phyloP scores from a whole-genome alignment of 1,284 basidiomycete genomes.

The Mycosarcoma maydis region DNA sequence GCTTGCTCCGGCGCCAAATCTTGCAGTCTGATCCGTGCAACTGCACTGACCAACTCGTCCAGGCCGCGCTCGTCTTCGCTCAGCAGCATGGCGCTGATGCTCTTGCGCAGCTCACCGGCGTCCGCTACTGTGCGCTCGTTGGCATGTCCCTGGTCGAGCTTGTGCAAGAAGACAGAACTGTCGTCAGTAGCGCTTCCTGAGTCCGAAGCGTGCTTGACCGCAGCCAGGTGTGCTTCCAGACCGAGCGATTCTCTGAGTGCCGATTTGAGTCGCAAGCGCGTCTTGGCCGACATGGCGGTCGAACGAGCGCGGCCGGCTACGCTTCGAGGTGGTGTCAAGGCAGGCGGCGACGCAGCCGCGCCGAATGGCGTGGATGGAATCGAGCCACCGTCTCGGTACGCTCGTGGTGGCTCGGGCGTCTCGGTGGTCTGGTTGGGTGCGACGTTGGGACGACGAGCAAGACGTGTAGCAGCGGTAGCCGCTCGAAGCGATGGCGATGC shows the following conservation, averaged over 20 bases:
- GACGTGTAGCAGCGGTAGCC: slow-evolving; percentile 20
- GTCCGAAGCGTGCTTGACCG: slow-evolving; percentile 4
- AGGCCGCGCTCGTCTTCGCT: slow-evolving; percentile 34
- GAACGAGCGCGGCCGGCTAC: slow-evolving; percentile 14
- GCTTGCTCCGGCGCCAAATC: slow-evolving; percentile 10
- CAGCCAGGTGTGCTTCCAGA: slow-evolving; percentile 30
- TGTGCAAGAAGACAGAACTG: neutral
- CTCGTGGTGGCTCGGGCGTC: slow-evolving; percentile 13
- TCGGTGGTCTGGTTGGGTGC: neutral
- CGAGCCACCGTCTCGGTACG: slow-evolving; percentile 16
- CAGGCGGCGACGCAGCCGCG: neutral
- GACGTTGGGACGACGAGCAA: slow-evolving; percentile 1
- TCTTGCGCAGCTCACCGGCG: slow-evolving; percentile 1
- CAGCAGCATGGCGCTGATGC: slow-evolving; percentile 26
- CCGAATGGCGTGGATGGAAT: slow-evolving; percentile 25
- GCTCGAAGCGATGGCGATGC: slow-evolving; percentile 31
- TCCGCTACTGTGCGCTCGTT: neutral
- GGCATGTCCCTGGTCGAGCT: too few relatives aligned
- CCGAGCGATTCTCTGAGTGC: slow-evolving; percentile 32
- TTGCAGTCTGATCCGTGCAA: slow-evolving; percentile 29
- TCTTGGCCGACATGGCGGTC: slow-evolving; percentile 22
- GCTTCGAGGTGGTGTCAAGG: slow-evolving; percentile 6
- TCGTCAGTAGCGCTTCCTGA: neutral
- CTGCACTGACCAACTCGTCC: slow-evolving; percentile 32
- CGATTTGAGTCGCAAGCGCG: slow-evolving; percentile 20